Evolutionary conservation across 441 rosid species (phyloP), one percentile per base, ranked within the genome.

Genomic region (Brassica balearica): DNA sequence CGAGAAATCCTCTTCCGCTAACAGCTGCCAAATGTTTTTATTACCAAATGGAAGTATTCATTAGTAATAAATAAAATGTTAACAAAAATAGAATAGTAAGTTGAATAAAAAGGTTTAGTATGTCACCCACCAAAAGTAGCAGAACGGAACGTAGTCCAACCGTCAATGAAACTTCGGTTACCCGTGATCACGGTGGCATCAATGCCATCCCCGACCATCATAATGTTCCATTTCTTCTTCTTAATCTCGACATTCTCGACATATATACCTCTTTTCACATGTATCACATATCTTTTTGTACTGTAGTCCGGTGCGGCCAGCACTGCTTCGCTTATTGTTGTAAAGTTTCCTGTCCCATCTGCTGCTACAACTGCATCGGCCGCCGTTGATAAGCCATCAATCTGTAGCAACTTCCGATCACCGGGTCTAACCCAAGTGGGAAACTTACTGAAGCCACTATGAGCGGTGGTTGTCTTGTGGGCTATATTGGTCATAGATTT

Each of bases 121-220:
- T 29, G 3, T 36, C 59, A 66, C 91, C 81, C 51, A 95, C 99
- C 96, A n/a, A 95, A 91, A 9, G 97, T 95, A n/a, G 99, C 98
- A 0, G 93, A 74, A 8, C 91, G 85, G 62, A 90, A 93, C 2
- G 99, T 90, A 15, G 97, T 91, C 97, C 96, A 95, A 0, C 98
- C 96, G 9, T 89, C 92, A 4, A 82, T 9, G 29, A 17, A 83
- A 58, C 63, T 93, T 66, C 97, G 84, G 53, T 87, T 83, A 43
- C 92, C 92, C 4, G 99, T 84, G 22, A 95, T 86, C 3, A 95
- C 77, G 0, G 99, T 93, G 0, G 55, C 84, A 32, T 83, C 80
- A 46, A 93, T 88, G 4, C 98, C 99, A 3, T 95, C 99, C 12
- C 99, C 97, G 6, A 93, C 60, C 87, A 93, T 89, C 99, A 93